Percentiles rank a stretch among this genome's conserved stretches.
Conservation (phyloP, 106 monocot species). For the Dioscorea zingiberensis region DNA sequence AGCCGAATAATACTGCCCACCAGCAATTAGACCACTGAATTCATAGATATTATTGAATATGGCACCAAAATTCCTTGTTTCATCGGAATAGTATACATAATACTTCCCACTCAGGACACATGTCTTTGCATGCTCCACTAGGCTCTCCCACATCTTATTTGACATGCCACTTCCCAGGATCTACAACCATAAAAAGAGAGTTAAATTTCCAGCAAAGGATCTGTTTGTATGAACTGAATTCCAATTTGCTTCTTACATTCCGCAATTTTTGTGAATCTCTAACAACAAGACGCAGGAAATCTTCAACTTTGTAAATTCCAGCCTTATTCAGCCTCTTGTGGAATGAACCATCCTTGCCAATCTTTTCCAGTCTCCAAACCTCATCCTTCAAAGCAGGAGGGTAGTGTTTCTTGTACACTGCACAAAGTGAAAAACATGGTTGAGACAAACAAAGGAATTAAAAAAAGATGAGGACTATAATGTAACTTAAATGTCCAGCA, state of each 20-base stretch:
- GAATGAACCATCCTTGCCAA: slow-evolving; percentile 95
- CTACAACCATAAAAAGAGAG: slow-evolving; percentile 21
- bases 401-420: slow-evolving; percentile 99
- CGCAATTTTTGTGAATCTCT: slow-evolving; percentile 64
- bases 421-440: slow-evolving; percentile 1
- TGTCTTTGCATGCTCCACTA: slow-evolving; percentile 93
- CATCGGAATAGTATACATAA: slow-evolving; percentile 83
- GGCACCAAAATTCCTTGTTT: slow-evolving; percentile 63
- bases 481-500: not conserved
- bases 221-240: not conserved
- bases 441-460: not conserved
- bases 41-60: slow-evolving; percentile 96
- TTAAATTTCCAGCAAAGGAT: not conserved
- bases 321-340: slow-evolving; percentile 78
- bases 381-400: slow-evolving; percentile 90
- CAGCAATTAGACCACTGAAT: slow-evolving; percentile 75
- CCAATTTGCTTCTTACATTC: slow-evolving; percentile 41
- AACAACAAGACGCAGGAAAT: slow-evolving; percentile 79
- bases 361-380: slow-evolving; percentile 98
- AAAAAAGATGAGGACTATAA: not conserved
- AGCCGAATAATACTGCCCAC: slow-evolving; percentile 62
- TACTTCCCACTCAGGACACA: slow-evolving; percentile 82
- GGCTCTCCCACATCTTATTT: slow-evolving; percentile 94
- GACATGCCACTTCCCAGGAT: slow-evolving; percentile 94
- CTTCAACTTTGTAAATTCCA: slow-evolving; percentile 67